Base-by-base conservation (phyloP, 75 land plant species). In the Pinus albicaulis region DNA sequence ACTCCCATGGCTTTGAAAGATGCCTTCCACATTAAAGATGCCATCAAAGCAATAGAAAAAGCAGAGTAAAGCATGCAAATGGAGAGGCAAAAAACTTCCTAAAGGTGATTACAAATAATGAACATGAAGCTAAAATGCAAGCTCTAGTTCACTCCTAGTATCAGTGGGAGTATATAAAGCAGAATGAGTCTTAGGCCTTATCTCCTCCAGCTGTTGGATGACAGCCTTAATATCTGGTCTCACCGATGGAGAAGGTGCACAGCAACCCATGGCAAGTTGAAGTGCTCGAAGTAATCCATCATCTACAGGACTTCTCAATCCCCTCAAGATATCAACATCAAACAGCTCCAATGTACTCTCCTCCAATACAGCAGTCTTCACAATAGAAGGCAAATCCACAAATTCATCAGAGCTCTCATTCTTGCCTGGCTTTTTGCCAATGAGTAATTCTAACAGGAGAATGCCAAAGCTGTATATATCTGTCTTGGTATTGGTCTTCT, bases 201-300 rank as follows among this genome's bases (percentile, higher is more conserved):
- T 88, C 56, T 89, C 92, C 76, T 89, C 91, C 23, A 94, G 90
- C 80, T 82, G 89, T 56, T 76, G 34, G 1, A 92, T 62, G 4
- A 92, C 79, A 59, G 88, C 83, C 72, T 78, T 88, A 56, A 72
- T 82, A 34, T 83, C 79, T 5, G 97, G 97, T 65, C 97, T 85
- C 12, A 87, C 65, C 56, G 82, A 31, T 13, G 94, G 92, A 2
- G 87, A 84, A 55, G 94, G 89, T 16, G 94, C 89, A 56, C 97
- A 94, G 71, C 97, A 94, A 66, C 90, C 83, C 90, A 92, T 92
- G 5, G 97, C 92, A 38, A 94, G 85, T 62, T 90, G 89, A 62
- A 92, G 82, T 48, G 80, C 82, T 57, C 75, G 81, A 38, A 91
- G 82, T 76, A 89, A 62, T 16, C 78, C 28, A 48, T 94, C 95